Evolutionary conservation across 23 red algal genomes (phyloP), one percentile per base, ranked within the genome.

Genomic region (Chondrus crispus): DNA sequence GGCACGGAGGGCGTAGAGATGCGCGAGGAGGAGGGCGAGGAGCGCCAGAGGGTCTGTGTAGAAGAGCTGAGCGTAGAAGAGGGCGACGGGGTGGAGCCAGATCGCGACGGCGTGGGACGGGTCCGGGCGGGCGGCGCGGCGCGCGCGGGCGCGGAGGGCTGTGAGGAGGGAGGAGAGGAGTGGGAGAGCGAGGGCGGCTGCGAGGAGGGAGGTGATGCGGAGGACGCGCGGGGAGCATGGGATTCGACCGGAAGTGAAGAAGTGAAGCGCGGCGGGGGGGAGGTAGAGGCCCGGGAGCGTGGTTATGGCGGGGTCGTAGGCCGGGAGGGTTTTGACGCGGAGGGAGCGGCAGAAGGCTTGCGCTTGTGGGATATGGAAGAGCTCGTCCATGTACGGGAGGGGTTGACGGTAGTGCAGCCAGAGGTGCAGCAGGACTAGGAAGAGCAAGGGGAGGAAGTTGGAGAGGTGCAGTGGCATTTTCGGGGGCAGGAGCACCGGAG

Each of bases 301-400:
- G 18, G 94, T 85, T 30, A 96, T 96, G 33, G 68, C 45, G 29
- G 69, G 26, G 33, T 85, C 58, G 62, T 90, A 90, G n/a, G 37
- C 3, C 39, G 81, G 68, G 47, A 57, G 41, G 22, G 3, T 28
- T 42, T 38, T 32, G 37, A 7, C 10, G 3, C 22, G 18, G 18
- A 83, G 14, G n/a, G 62, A 47, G 33, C 46, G 8, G 64, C 94
- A 96, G 46, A 87, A 85, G 19, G 54, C 63, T 74, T 84, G 47
- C 41, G 94, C 87, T 66, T 96, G 94, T 37, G 94, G 86, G 6
- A 85, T 68, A 75, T 96, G 94, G 40, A 90, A 85, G n/a, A 96
- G 87, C 41, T 96, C 94, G 46, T 96, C 94, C 94, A 96, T 96
- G 60, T 96, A 96, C 5, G 94, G 94, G 20, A 39, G 42, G 29